These are phyloP conservation scores for Coccomyxa sp. DNA, from an alignment of 139 green algal genomes.

Conservation along the genomic window DNA sequence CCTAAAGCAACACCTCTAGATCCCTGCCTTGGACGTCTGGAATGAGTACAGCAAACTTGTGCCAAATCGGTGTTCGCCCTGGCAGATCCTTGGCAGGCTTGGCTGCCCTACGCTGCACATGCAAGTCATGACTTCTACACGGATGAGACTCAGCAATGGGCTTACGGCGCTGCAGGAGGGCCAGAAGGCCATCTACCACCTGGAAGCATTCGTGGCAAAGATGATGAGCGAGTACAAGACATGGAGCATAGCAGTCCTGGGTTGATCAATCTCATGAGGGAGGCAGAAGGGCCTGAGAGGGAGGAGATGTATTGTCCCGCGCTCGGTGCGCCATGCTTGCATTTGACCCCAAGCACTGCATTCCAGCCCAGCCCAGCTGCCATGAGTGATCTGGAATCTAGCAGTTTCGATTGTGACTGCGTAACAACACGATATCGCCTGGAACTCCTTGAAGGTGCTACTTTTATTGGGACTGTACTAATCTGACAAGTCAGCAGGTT, in stretches of 20 bases:
- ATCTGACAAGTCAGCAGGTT: no score
- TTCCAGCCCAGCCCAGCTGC: no score
- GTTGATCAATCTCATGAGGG: background rate
- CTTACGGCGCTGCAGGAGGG: constrained; percentile 56
- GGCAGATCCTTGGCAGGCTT: background rate
- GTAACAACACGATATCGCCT: no score
- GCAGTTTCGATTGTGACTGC: no score
- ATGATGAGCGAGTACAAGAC: constrained; percentile 93
- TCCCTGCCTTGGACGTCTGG: background rate
- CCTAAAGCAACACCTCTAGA: background rate
- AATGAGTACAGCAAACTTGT: background rate
- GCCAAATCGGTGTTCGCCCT: background rate
- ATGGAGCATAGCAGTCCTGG: constrained; percentile 33
- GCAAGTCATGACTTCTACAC: background rate
- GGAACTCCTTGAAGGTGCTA: no score
- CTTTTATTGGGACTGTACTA: no score
- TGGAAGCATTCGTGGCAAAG: constrained; percentile 95
- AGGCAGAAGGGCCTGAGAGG: no score
- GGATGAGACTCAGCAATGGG: background rate
- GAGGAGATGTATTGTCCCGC: no score
- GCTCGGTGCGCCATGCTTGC: no score
- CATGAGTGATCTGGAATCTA: no score
- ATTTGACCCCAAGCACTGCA: no score
- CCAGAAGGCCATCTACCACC: constrained; percentile 93
- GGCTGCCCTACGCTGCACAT: background rate